These are phyloP conservation scores for Agastache rugosa DNA, from an alignment of 257 asterid species.

Conservation along the genomic window DNA sequence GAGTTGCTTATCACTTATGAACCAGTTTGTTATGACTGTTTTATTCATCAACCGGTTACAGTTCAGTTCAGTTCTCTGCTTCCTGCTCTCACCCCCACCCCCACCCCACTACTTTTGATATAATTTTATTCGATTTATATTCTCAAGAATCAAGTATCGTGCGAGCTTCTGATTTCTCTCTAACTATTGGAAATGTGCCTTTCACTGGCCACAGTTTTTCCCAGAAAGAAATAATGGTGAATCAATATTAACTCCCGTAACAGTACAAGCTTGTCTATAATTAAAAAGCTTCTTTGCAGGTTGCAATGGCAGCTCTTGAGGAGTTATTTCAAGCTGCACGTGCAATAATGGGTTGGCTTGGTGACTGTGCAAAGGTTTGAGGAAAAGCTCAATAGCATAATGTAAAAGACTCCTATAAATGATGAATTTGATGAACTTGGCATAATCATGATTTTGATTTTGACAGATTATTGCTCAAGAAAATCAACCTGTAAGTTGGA, in stretches of 20 bases:
- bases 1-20: background rate
- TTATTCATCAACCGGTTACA: background rate
- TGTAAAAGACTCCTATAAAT: conserved; percentile 2
- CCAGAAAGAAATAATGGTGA: conserved; percentile 22
- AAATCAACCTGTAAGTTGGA: conserved; percentile 87
- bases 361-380: conserved; percentile 96
- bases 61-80: background rate
- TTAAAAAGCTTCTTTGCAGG: conserved; percentile 47
- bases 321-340: conserved; percentile 97
- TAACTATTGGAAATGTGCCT: conserved; percentile 19
- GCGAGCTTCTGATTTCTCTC: conserved; percentile 16
- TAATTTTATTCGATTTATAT: background rate
- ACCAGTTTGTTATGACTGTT: background rate
- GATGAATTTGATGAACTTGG: conserved; percentile 27
- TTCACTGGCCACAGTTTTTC: background rate
- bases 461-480: conserved; percentile 85
- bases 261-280: conserved; percentile 3
- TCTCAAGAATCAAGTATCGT: background rate
- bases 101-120: background rate
- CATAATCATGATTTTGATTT: conserved; percentile 31
- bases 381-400: conserved; percentile 19
- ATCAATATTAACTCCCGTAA: background rate
- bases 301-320: conserved; percentile 86
- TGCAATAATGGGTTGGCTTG: conserved; percentile 94
- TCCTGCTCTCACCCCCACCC: background rate